Percentiles rank a stretch among this genome's conserved stretches.
These are phyloP conservation scores for Saturnispora silvae DNA, from an alignment of 805 yeast species.

Conservation along the genomic window DNA sequence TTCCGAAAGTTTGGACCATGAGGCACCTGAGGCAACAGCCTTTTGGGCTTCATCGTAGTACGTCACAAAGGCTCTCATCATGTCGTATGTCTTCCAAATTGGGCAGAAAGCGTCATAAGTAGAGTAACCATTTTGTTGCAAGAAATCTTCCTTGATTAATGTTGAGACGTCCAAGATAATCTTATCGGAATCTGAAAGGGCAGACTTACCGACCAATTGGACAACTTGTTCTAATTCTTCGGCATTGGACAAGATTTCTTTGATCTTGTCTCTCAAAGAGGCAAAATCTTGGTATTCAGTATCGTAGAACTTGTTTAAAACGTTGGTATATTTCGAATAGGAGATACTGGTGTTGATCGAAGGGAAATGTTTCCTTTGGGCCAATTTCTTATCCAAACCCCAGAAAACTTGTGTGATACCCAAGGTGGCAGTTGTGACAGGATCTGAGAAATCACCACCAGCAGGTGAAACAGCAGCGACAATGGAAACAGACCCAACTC, in stretches of 20 bases:
- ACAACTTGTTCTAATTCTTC: conserved; percentile 99
- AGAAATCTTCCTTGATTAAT: conserved; percentile 92
- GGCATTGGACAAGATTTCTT: conserved; percentile 90
- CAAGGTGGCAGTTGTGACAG: conserved; percentile 94
- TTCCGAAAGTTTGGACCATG: conserved; percentile 88
- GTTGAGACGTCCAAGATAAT: conserved; percentile 89
- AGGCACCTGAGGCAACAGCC: conserved; percentile 87
- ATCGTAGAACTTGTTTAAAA: conserved; percentile 78
- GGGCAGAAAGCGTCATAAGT: conserved; percentile 98
- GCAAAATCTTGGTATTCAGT: conserved; percentile 86
- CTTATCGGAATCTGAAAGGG: conserved; percentile 92
- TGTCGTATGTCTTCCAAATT: conserved; percentile 95
- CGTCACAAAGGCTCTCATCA: conserved; percentile 91
- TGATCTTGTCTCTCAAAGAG: conserved; percentile 76
- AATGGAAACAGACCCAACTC: conserved; percentile 97
- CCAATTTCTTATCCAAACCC: conserved; percentile 98
- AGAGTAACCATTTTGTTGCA: conserved; percentile 99
- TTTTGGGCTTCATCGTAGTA: conserved; percentile 97
- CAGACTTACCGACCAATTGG: conserved; percentile 97
- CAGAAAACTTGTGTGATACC: conserved; percentile 99
- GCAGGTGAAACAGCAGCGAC: conserved; percentile 99
- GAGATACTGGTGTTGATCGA: conserved; percentile 94
- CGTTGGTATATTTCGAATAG: conserved; percentile 90
- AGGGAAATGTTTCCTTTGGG: conserved; percentile 99
- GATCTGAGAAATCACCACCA: conserved; percentile 99